A percentile compares a stretch with the other conserved stretches of the same genome.
Evolutionary conservation across 305 asterid genomes (phyloP).

Genomic region (Fraxinus latifolia): DNA sequence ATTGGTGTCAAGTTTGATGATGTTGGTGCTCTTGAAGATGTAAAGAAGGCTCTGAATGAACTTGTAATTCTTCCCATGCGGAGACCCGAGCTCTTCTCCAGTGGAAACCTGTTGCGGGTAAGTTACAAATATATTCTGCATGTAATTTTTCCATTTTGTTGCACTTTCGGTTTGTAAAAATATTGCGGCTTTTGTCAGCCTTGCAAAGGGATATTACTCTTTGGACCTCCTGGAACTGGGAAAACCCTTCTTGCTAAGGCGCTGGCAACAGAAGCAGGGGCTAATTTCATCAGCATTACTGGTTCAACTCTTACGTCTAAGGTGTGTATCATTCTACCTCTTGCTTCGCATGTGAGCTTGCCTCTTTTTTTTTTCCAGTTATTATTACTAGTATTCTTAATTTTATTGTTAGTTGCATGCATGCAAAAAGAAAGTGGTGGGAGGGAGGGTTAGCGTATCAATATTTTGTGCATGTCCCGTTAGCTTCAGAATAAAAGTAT

Average conservation of each 20-base stretch:
- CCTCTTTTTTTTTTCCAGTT: neutral
- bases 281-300: constrained; percentile 90
- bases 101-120: constrained; percentile 94
- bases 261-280: constrained; percentile 98
- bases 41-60: constrained; percentile 81
- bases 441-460: neutral
- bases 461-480: neutral
- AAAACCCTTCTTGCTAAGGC: constrained; percentile 98
- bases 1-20: constrained; percentile 92
- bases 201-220: constrained; percentile 95
- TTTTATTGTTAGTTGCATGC: neutral
- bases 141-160: constrained; percentile 4
- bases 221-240: constrained; percentile 99
- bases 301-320: constrained; percentile 97
- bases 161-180: constrained; percentile 16
- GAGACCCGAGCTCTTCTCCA: constrained; percentile 96
- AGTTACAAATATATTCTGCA: constrained; percentile 13
- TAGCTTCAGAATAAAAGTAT: too few species aligned
- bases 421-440: neutral
- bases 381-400: neutral
- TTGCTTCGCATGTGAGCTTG: neutral
- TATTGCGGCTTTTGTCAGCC: constrained; percentile 51
- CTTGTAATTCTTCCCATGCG: constrained; percentile 96
- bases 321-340: constrained; percentile 36
- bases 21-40: constrained; percentile 97